Base-by-base conservation (phyloP, 192 early-diverging fungal species). In the Backusella psychrophila region DNA sequence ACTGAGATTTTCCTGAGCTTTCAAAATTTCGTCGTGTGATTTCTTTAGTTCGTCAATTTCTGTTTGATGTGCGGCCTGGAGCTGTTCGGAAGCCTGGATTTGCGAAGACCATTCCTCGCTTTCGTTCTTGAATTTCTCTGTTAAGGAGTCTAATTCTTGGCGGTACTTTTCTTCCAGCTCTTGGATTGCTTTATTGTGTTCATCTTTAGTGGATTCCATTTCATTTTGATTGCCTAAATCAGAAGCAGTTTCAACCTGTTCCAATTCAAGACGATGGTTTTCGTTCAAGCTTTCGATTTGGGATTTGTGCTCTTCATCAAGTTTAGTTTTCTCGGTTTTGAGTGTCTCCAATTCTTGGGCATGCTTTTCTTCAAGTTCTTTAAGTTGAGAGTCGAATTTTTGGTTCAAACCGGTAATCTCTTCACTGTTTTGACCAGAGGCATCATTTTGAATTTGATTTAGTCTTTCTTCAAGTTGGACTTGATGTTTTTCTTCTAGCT, bases 371-470 rank as follows among this genome's bases (percentile, higher is more conserved):
- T 49, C 6, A 26, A 71, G 21, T 3, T 29, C 39, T 14, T 71
- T 46, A 31, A 71, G 29, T 71, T 71, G 36, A 49, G 26, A 1
- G 26, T 71, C 4, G 17, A 71, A 71, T 39, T 71, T 71, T 26
- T 26, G 15, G 9, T 34, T 71, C 29, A 71, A 71, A n/a, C 5
- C 1, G 6, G 12, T 29, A 19, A 71, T 3, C 15, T 71, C 42
- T 44, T 49, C 23, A 71, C 14, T 17, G 5, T n/a, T 41, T 46
- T 71, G 70, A 31, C 29, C 44, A 71, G 35, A 31, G 3, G 38
- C n/a, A 12, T 69, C 68, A 29, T n/a, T 69, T 69, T 69, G 68
- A 69, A 69, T 38, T 69, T 69, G 68, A 41, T 69, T 38, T 39
- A 35, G n/a, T 12, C 19, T 36, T 34, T 38, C 53, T 38, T 63